These are phyloP conservation scores for Fraxinus albicans DNA, from an alignment of 305 asterid genomes.

Conservation along the genomic window DNA sequence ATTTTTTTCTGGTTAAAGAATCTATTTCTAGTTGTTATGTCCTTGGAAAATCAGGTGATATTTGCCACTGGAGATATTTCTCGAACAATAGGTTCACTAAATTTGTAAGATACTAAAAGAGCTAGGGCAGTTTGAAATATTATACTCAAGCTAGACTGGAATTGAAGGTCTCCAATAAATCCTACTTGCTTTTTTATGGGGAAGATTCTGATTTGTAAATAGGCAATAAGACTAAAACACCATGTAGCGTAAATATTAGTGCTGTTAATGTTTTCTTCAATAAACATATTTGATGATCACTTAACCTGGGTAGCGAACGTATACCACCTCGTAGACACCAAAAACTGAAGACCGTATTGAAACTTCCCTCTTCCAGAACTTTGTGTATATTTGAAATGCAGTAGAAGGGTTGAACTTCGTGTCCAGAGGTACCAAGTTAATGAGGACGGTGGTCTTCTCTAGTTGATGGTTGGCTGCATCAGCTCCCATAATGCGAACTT, in stretches of 20 bases:
- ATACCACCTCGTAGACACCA: slow-evolving; percentile 72
- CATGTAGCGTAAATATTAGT: not conserved
- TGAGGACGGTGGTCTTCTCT: slow-evolving; percentile 65
- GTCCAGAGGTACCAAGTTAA: slow-evolving; percentile 71
- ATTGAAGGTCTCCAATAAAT: not conserved
- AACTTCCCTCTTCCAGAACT: slow-evolving; percentile 74
- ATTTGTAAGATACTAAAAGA: not conserved
- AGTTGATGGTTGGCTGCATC: slow-evolving; percentile 71
- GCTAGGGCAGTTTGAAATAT: not conserved
- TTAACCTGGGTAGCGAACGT: slow-evolving; percentile 87
- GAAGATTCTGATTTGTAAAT: not conserved
- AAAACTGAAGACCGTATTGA: slow-evolving; percentile 48
- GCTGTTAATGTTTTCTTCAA: not conserved
- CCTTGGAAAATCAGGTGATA: not conserved
- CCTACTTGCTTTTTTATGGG: not conserved
- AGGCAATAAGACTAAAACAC: not conserved
- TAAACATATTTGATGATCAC: not conserved
- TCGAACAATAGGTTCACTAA: not conserved
- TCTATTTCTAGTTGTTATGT: not conserved
- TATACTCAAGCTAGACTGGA: not conserved
- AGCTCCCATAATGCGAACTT: slow-evolving; percentile 92
- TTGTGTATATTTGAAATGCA: slow-evolving; percentile 57
- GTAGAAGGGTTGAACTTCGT: slow-evolving; percentile 49
- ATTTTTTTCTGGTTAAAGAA: not conserved
- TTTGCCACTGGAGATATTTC: not conserved